Conservation (phyloP, 805 yeast genomes). For the Priceomyces haplophilus region DNA sequence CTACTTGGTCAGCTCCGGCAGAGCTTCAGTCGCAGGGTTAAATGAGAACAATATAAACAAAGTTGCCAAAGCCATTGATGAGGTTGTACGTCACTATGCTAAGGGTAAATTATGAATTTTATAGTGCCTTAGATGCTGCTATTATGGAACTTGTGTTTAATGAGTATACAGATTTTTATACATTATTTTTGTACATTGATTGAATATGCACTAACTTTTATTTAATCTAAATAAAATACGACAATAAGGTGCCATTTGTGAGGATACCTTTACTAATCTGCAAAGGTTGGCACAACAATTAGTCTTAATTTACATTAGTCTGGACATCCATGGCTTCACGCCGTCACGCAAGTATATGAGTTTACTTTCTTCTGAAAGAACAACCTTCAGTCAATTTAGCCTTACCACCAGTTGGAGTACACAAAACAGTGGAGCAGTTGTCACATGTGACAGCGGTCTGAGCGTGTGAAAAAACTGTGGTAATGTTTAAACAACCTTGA, state of each 20-base stretch:
- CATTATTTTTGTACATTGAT: constrained; percentile 1
- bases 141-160: neutral
- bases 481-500: constrained; percentile 98
- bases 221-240: constrained; percentile 3
- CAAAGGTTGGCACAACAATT: neutral
- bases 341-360: constrained; percentile 2
- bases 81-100: constrained; percentile 51
- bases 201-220: constrained; percentile 11
- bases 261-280: neutral
- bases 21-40: constrained; percentile 93
- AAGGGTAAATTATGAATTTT: constrained; percentile 20
- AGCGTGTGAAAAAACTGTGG: constrained; percentile 99
- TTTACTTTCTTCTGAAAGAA: constrained; percentile 98
- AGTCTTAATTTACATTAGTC: constrained; percentile 2
- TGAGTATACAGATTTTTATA: neutral
- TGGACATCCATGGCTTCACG: neutral
- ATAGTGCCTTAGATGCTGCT: neutral
- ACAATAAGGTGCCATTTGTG: neutral
- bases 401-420: constrained; percentile 99
- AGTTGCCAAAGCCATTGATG: constrained; percentile 80
- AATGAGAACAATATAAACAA: constrained; percentile 72
- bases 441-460: constrained; percentile 99
- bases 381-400: constrained; percentile 99
- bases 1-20: constrained; percentile 77
- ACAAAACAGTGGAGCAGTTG: constrained; percentile 95